Evolutionary conservation across 352 stramenopile species (phyloP).

Genomic region (Globisporangium takayamanum): DNA sequence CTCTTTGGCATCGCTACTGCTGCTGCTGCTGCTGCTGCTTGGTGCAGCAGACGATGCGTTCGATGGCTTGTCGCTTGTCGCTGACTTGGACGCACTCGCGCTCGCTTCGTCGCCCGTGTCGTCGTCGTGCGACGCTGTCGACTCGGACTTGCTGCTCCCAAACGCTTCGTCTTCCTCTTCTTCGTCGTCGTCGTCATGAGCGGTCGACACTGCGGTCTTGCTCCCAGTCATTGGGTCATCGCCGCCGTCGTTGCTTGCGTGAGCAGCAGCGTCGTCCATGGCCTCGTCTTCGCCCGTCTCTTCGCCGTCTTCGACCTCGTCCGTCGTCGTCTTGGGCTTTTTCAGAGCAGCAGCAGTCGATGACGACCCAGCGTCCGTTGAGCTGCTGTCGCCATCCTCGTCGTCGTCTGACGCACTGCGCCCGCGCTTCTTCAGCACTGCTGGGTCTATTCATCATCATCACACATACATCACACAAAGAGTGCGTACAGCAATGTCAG

Average conservation of each 20-base stretch:
- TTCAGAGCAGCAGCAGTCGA: constrained; percentile 15
- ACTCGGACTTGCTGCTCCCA: constrained; percentile 6
- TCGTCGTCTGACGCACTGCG: constrained; percentile 28
- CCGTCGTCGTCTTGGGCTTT: constrained; percentile 15
- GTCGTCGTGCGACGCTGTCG: neutral
- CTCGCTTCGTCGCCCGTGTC: neutral
- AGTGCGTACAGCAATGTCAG: neutral
- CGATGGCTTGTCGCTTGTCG: too few relatives aligned
- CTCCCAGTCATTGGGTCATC: constrained; percentile 25
- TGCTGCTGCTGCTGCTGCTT: too few relatives aligned
- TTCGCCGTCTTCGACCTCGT: constrained; percentile 15
- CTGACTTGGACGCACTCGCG: neutral
- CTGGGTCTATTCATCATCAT: constrained; percentile 7
- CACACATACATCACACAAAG: neutral
- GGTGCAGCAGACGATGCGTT: too few relatives aligned
- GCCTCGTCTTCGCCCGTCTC: constrained; percentile 13
- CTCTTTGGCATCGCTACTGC: neutral
- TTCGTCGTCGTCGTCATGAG: constrained; percentile 12
- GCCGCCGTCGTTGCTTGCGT: constrained; percentile 6
- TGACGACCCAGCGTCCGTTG: constrained; percentile 7
- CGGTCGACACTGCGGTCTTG: neutral
- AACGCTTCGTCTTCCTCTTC: constrained; percentile 19
- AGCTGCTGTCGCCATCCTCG: constrained; percentile 6
- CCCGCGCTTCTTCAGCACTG: constrained; percentile 50
- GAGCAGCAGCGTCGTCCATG: constrained; percentile 4